A percentile compares a stretch with the other conserved stretches of the same genome.
These are phyloP conservation scores for Clitopilus hobsonii DNA, from an alignment of 768 basidiomycete genomes.

Conservation along the genomic window DNA sequence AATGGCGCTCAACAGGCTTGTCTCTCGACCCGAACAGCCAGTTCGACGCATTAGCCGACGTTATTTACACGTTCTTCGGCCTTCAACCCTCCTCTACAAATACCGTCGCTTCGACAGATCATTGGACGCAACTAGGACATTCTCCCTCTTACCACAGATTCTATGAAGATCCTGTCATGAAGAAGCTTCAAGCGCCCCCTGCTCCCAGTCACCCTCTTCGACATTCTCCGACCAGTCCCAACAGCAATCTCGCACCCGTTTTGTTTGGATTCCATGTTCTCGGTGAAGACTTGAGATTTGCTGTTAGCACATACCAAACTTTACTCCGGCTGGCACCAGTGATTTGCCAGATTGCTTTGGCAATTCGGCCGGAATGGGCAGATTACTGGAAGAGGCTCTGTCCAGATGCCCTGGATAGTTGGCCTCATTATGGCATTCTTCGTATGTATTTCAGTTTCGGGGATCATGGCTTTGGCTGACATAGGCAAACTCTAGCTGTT, in stretches of 20 bases:
- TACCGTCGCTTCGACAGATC: constrained; percentile 13
- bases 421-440: constrained; percentile 47
- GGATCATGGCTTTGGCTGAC: not conserved
- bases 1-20: constrained; percentile 48
- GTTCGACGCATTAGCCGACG: constrained; percentile 50
- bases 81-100: constrained; percentile 23
- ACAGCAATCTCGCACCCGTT: constrained; percentile 48
- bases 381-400: constrained; percentile 89
- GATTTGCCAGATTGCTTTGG: constrained; percentile 56
- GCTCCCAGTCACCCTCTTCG: constrained; percentile 13
- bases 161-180: constrained; percentile 55
- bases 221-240: constrained; percentile 24
- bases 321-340: constrained; percentile 56
- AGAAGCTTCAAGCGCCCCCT: constrained; percentile 31
- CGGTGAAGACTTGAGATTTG: constrained; percentile 63
- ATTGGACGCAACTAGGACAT: constrained; percentile 47
- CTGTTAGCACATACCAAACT: constrained; percentile 48
- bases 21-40: constrained; percentile 42
- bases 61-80: constrained; percentile 46
- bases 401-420: constrained; percentile 53
- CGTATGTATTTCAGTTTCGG: constrained; percentile 25
- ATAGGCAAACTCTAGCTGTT: constrained; percentile 23
- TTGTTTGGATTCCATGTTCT: constrained; percentile 77
- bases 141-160: constrained; percentile 44
- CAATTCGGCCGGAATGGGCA: constrained; percentile 79